A percentile compares a stretch with the other conserved stretches of the same genome.
phyloP scores from a whole-genome alignment of 495 filamentous ascomycete genomes.

The Elaphomyces granulatus region DNA sequence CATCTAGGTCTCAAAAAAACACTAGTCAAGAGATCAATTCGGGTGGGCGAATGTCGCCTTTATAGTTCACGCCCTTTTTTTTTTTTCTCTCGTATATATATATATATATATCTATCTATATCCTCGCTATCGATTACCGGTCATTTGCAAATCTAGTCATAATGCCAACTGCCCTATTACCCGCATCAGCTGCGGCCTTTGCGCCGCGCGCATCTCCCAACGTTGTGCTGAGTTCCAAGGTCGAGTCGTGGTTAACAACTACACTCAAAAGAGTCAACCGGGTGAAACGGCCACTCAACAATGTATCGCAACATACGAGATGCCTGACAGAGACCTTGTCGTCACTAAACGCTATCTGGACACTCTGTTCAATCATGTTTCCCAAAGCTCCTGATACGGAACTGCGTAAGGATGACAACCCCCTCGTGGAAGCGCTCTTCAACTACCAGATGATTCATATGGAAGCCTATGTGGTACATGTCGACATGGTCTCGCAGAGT shows the following conservation, averaged over 20 bases:
- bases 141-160: slow-evolving; percentile 25
- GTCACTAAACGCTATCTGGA: slow-evolving; percentile 87
- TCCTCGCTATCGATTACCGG: slow-evolving; percentile 19
- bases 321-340: slow-evolving; percentile 95
- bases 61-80: slow-evolving; percentile 26
- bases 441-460: slow-evolving; percentile 92
- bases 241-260: slow-evolving; percentile 94
- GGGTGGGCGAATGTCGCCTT: slow-evolving; percentile 36
- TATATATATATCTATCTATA: slow-evolving; percentile 7
- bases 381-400: slow-evolving; percentile 83
- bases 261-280: slow-evolving; percentile 96
- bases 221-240: slow-evolving; percentile 83
- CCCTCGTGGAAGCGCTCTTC: slow-evolving; percentile 78
- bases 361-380: slow-evolving; percentile 83
- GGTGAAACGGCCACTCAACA: slow-evolving; percentile 95
- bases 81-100: slow-evolving; percentile 15
- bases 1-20: background rate
- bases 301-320: slow-evolving; percentile 88
- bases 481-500: slow-evolving; percentile 96
- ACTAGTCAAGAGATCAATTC: slow-evolving; percentile 8
- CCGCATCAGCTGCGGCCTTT: slow-evolving; percentile 92
- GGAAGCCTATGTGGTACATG: slow-evolving; percentile 96
- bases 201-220: slow-evolving; percentile 90
- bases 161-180: slow-evolving; percentile 88
- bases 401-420: slow-evolving; percentile 70